phyloP scores from a whole-genome alignment of 495 filamentous ascomycete species.

The Podospora bellae-mahoneyi region DNA sequence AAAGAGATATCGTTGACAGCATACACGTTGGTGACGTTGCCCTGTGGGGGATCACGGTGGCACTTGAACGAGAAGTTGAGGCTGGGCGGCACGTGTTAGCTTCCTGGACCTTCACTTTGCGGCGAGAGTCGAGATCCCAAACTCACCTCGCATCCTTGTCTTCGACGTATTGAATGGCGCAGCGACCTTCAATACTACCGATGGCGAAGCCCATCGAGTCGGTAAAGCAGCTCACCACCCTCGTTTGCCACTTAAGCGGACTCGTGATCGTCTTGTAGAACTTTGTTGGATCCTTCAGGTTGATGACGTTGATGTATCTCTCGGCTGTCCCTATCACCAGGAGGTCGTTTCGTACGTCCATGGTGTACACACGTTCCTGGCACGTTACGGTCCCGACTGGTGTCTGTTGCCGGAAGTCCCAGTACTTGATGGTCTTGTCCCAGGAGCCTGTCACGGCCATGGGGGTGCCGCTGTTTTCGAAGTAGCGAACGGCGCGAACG shows the following conservation, averaged over 20 bases:
- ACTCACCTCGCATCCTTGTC: conserved; percentile 72
- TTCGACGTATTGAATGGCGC: conserved; percentile 88
- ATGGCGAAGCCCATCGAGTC: conserved; percentile 86
- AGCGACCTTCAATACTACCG: conserved; percentile 86
- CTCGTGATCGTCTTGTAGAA: conserved; percentile 87
- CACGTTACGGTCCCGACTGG: conserved; percentile 62
- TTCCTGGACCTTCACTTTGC: neutral
- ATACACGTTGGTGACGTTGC: conserved; percentile 74
- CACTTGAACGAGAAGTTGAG: conserved; percentile 96
- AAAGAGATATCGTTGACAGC: conserved; percentile 90
- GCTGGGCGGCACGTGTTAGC: conserved; percentile 32
- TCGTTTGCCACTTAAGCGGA: conserved; percentile 91
- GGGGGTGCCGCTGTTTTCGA: conserved; percentile 54
- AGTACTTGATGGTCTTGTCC: conserved; percentile 96
- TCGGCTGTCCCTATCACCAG: conserved; percentile 91
- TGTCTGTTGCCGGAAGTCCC: conserved; percentile 69
- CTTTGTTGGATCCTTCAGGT: conserved; percentile 73
- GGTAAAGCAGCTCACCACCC: conserved; percentile 85
- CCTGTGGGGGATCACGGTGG: conserved; percentile 68
- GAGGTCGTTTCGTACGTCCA: conserved; percentile 79
- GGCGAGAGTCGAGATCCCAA: neutral
- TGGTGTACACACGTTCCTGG: conserved; percentile 82
- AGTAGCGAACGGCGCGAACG: conserved; percentile 74
- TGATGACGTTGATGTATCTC: conserved; percentile 85
- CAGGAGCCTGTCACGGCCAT: conserved; percentile 87